Conservation (phyloP, 345 rosid genomes). For the Bretschneidera sinensis region DNA sequence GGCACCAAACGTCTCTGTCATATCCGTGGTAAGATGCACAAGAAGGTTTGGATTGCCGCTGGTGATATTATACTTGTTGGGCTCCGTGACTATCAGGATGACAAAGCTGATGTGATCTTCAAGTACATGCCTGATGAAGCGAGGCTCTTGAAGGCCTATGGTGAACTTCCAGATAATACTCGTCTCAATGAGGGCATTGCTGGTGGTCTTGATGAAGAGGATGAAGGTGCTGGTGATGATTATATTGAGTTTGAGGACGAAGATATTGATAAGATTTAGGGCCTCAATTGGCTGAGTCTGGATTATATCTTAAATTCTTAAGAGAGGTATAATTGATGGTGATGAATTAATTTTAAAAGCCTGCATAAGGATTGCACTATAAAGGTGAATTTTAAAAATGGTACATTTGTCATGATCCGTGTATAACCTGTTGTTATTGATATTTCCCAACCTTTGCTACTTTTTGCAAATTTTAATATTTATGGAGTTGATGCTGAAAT, state of each 20-base stretch:
- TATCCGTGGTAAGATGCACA: conserved; percentile 83
- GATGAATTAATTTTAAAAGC: conserved; percentile 11
- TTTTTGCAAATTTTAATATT: too few species aligned
- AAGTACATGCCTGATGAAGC: conserved; percentile 86
- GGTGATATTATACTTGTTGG: conserved; percentile 78
- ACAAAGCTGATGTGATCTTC: conserved; percentile 77
- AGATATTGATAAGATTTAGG: conserved; percentile 71
- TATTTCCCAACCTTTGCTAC: too few species aligned
- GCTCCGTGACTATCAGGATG: conserved; percentile 74
- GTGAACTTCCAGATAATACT: conserved; percentile 69
- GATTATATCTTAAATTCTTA: conserved; percentile 7
- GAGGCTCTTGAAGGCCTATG: conserved; percentile 68
- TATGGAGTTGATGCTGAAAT: too few species aligned
- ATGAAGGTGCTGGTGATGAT: conserved; percentile 48
- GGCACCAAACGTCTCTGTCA: conserved; percentile 63
- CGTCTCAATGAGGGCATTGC: conserved; percentile 69
- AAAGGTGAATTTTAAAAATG: too few species aligned
- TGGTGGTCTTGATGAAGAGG: conserved; percentile 59
- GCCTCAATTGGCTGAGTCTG: neutral
- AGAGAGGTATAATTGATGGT: conserved; percentile 1
- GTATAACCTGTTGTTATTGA: neutral
- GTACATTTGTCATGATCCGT: neutral
- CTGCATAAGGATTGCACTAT: conserved; percentile 1
- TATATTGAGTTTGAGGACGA: conserved; percentile 74
- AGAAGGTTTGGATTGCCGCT: conserved; percentile 86